Evolutionary conservation across 345 rosid genomes (phyloP).

Genomic region (Alliaria petiolata): DNA sequence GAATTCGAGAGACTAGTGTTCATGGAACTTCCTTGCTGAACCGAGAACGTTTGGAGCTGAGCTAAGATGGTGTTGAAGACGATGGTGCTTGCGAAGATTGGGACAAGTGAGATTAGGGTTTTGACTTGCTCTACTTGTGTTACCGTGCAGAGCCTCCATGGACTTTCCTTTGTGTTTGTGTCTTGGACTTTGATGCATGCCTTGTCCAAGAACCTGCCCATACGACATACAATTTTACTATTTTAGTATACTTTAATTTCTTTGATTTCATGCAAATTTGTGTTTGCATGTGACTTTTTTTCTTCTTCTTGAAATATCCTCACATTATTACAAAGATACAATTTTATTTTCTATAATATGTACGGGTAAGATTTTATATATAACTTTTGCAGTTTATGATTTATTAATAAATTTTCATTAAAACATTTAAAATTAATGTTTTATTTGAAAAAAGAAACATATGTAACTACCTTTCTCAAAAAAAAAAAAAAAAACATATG

Average conservation of each 20-base stretch:
- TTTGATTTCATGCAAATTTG: not conserved
- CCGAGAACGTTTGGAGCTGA: conserved; percentile 97
- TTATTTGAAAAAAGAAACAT: too few relatives aligned
- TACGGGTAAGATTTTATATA: not conserved
- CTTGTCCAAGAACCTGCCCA: conserved; percentile 82
- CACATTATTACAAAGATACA: not conserved
- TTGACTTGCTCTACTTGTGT: conserved; percentile 90
- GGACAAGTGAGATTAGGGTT: conserved; percentile 64
- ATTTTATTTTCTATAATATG: not conserved
- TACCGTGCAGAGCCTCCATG: conserved; percentile 83
- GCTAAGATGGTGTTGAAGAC: conserved; percentile 92
- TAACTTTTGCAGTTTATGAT: not conserved
- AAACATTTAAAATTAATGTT: not conserved
- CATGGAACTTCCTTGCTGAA: conserved; percentile 90
- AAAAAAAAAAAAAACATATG: too few relatives aligned
- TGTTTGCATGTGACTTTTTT: not conserved
- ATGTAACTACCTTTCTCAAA: too few relatives aligned
- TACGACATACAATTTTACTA: not conserved
- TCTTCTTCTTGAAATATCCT: not conserved
- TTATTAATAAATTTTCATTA: not conserved
- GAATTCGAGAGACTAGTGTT: conserved; percentile 55
- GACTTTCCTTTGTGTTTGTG: conserved; percentile 49
- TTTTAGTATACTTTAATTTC: not conserved
- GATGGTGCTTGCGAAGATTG: conserved; percentile 90
- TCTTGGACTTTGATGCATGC: conserved; percentile 75